Evolutionary conservation across 441 rosid species (phyloP), one percentile per base, ranked within the genome.

Genomic region (Capsella rubella): DNA sequence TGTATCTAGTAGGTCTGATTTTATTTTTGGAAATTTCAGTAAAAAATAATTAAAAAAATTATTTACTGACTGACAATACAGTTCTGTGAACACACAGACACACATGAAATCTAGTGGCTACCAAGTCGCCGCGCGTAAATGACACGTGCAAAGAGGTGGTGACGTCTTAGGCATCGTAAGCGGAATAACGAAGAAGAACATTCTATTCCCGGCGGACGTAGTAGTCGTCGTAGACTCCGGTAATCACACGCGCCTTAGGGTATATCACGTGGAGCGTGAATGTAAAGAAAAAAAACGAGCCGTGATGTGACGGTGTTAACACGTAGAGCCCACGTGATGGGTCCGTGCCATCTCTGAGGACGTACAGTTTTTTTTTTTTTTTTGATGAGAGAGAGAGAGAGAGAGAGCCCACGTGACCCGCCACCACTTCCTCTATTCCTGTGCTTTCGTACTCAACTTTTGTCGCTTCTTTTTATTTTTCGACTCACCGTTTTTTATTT

Each of bases 381-480:
- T 6, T 32, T 31, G 34, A 32, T 32, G 35, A 32, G 34, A 31
- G 5, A 4, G 34, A 31, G 3, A 13, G 8, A 5, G 8, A 32
- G 61, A 31, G 60, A 56, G 64, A 76, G 76, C 50, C 84, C 87
- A 85, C 79, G 85, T 83, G 86, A 83, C 61, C 46, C 70, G 69
- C 40, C 61, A 34, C 79, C 50, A 42, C 42, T 51, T 53, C 32
- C 57, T 64, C 69, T 65, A 39, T 34, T 61, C 75, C 47, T 67
- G 79, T 59, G 60, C 64, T 76, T 45, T 73, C 35, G 29, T 32
- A 57, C 75, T 71, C 37, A 45, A 25, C 63, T 15, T 57, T 67
- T 73, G 76, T 64, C 67, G 63, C 54, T 72, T 69, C 52, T 43
- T 18, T 57, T 55, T 7, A 4, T 31, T 34, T 34, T 76, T 69